Evolutionary conservation across 176 grass and related monocot species (phyloP), one percentile per base, ranked within the genome.

Genomic region (Bonia amplexicaulis): DNA sequence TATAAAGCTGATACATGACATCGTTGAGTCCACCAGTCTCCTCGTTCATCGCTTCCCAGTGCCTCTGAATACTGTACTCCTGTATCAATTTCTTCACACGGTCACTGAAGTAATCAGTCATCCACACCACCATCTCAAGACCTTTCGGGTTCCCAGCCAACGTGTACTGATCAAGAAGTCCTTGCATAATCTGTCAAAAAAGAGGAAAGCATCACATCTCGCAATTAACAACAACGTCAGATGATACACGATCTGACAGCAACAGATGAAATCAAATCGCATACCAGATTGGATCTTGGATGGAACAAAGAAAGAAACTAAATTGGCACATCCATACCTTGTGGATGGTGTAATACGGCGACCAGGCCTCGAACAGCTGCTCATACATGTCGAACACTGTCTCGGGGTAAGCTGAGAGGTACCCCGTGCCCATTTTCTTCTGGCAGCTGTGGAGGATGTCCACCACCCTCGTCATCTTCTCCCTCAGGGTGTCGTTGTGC

Each of bases 21-120:
- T 98, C 93, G 41, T 93, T 98, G 66, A 98, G 78, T 13, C 95
- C 95, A 73, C 91, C 93, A 13, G 91, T 93, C 90, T 95, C 95
- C 83, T 98, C 87, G 10, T 95, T 98, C 29, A 98, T 90, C 6
- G 93, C 92, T 22, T 61, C 85, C 87, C 91, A 98, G 15, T 98
- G 93, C 79, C 91, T 93, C 89, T 98, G 92, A 51, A 98, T 93
- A 37, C 54, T 95, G 66, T 93, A 88, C 12, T 90, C 91, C 70
- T 78, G 76, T 76, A 98, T 85, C 52, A 95, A 39, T 29, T 98
- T 98, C 78, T 93, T 98, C 79, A 98, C 95, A 64, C 91, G 92
- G 2, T 87, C 85, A 12, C 90, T 84, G 64, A 98, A 98, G 87
- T 98, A 98, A 25, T 93, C 89, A 1, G 95, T 82, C 95, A 98